A percentile compares a stretch with the other conserved stretches of the same genome.
These are phyloP conservation scores for Fusarium fujikuroi DNA, from an alignment of 2,329 filamentous ascomycete genomes.

Conservation along the genomic window DNA sequence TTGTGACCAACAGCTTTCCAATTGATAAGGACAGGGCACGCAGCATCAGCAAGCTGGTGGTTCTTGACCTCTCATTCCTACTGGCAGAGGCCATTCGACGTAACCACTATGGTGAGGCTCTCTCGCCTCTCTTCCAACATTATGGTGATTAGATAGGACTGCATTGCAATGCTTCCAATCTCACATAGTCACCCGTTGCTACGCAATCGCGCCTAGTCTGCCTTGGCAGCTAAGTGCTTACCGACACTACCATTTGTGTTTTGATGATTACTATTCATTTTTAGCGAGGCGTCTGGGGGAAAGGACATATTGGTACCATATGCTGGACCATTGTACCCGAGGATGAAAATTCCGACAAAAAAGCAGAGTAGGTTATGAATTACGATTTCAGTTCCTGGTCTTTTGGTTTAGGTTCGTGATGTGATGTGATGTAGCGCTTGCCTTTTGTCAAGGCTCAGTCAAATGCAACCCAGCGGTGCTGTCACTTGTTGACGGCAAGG, in stretches of 20 bases:
- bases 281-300: constrained; percentile 53
- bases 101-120: constrained; percentile 95
- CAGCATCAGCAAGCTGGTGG: constrained; percentile 82
- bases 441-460: constrained; percentile 8
- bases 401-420: constrained; percentile 15
- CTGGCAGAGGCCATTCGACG: constrained; percentile 92
- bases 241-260: constrained; percentile 30
- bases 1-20: constrained; percentile 97
- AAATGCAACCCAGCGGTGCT: constrained; percentile 73
- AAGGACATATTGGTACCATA: constrained; percentile 36
- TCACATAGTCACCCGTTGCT: constrained; percentile 19
- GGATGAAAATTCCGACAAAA: constrained; percentile 21
- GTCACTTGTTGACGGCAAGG: constrained; percentile 77
- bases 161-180: constrained; percentile 4
- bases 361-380: constrained; percentile 45
- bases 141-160: constrained; percentile 60
- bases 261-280: constrained; percentile 34
- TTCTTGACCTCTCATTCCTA: constrained; percentile 88
- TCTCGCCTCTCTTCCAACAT: constrained; percentile 75
- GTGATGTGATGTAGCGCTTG: constrained; percentile 16
- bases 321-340: constrained; percentile 29
- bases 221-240: constrained; percentile 13
- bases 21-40: constrained; percentile 79
- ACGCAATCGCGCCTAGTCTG: constrained; percentile 10
- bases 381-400: constrained; percentile 35